Percentiles rank a stretch among this genome's conserved stretches.
Conservation (phyloP, 129 eudicot genomes). For the Mikania micrantha region DNA sequence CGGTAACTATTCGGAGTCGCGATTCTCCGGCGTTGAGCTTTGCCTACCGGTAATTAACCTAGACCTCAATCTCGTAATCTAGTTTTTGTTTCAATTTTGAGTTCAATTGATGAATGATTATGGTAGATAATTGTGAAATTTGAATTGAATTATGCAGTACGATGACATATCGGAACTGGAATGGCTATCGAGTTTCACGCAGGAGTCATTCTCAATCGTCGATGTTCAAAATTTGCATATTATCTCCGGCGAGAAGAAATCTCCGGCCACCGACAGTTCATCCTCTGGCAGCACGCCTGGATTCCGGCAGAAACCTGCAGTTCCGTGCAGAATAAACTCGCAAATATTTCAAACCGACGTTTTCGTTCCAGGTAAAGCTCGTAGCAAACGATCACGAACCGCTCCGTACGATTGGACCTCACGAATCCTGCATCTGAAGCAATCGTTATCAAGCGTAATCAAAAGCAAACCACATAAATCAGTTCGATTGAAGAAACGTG, state of each 20-base stretch:
- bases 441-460: background rate
- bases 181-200: constrained; percentile 87
- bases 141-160: constrained; percentile 37
- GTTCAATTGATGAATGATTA: background rate
- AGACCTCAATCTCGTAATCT: background rate
- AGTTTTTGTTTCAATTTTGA: background rate
- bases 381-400: constrained; percentile 86
- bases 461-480: background rate
- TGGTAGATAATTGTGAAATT: background rate
- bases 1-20: constrained; percentile 55
- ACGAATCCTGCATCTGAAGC: constrained; percentile 51
- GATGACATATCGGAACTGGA: constrained; percentile 88
- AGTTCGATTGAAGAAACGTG: constrained; percentile 6
- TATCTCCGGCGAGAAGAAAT: constrained; percentile 25
- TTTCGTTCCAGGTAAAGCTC: constrained; percentile 34
- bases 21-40: constrained; percentile 53
- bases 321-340: constrained; percentile 10
- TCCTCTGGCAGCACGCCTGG: constrained; percentile 3
- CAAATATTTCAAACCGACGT: constrained; percentile 18
- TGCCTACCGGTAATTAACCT: constrained; percentile 63
- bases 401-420: constrained; percentile 87
- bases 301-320: background rate
- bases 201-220: constrained; percentile 79
- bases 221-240: constrained; percentile 47
- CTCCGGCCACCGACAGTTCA: constrained; percentile 30